These are phyloP conservation scores for Pyrenophora seminiperda DNA, from an alignment of 2,329 filamentous ascomycete species.

Conservation along the genomic window DNA sequence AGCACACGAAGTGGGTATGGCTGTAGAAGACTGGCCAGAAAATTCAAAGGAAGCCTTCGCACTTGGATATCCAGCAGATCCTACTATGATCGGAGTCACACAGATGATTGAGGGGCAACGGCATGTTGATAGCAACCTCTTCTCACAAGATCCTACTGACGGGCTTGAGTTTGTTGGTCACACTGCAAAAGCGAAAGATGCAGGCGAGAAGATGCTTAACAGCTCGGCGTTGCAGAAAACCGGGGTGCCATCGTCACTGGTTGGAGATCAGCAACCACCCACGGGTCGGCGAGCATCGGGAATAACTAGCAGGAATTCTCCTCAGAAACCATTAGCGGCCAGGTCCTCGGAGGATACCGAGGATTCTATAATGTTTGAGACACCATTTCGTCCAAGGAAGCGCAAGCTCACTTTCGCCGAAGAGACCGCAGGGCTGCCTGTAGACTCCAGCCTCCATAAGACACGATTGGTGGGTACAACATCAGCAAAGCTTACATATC, in stretches of 20 bases:
- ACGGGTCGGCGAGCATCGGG: conserved; percentile 35
- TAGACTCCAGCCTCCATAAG: conserved; percentile 61
- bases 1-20: conserved; percentile 79
- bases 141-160: conserved; percentile 30
- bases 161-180: conserved; percentile 37
- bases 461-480: conserved; percentile 76
- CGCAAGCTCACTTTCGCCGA: conserved; percentile 41
- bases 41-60: conserved; percentile 69
- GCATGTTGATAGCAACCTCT: conserved; percentile 53
- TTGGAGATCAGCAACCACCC: conserved; percentile 44
- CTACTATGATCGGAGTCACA: conserved; percentile 62
- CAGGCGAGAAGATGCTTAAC: conserved; percentile 2
- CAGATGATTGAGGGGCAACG: conserved; percentile 62
- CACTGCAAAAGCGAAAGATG: conserved; percentile 27
- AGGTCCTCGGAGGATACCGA: not conserved
- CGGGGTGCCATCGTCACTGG: conserved; percentile 50
- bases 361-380: conserved; percentile 4
- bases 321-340: conserved; percentile 21
- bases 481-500: conserved; percentile 85
- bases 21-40: conserved; percentile 69
- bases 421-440: conserved; percentile 35
- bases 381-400: conserved; percentile 33
- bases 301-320: conserved; percentile 27
- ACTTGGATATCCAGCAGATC: conserved; percentile 56
- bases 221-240: conserved; percentile 36